Conservation (phyloP, 352 stramenopile species). For the Globisporangium iwayamae region DNA sequence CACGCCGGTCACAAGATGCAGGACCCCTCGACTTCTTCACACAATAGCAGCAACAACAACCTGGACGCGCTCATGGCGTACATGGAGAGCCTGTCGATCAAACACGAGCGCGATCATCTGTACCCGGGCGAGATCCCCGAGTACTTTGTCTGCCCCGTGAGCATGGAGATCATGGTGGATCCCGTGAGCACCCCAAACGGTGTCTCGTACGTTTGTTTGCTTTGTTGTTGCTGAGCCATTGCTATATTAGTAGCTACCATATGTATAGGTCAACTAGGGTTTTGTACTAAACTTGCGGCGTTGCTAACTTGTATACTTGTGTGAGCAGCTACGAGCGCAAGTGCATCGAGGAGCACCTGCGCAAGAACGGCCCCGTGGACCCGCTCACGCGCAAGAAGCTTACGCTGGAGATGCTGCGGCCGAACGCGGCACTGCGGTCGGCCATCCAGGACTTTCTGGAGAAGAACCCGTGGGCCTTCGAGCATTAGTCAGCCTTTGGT, state of each 20-base stretch:
- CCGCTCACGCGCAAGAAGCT: constrained; percentile 64
- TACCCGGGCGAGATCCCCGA: constrained; percentile 59
- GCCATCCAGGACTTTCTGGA: constrained; percentile 76
- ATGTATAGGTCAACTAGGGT: no score
- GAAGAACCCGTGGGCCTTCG: constrained; percentile 74
- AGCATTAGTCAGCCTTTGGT: constrained; percentile 28
- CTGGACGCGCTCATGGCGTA: constrained; percentile 59
- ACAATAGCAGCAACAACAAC: constrained; percentile 11
- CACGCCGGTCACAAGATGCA: constrained; percentile 17
- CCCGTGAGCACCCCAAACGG: constrained; percentile 77
- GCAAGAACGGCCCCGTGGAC: constrained; percentile 61
- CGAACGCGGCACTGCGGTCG: constrained; percentile 58
- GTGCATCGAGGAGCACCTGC: constrained; percentile 67
- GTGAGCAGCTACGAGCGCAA: constrained; percentile 47
- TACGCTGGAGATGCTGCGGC: constrained; percentile 66
- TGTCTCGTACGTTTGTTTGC: constrained; percentile 48
- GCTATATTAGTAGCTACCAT: background rate
- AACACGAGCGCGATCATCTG: constrained; percentile 44
- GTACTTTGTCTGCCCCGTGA: constrained; percentile 79
- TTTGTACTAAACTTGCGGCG: background rate
- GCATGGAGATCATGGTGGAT: constrained; percentile 82
- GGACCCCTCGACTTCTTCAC: background rate
- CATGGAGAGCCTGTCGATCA: constrained; percentile 46
- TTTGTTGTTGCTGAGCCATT: background rate
- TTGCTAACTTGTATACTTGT: constrained; percentile 7